Conservation (phyloP, 2,329 filamentous ascomycete species). For the Colletotrichum chlorophyti region DNA sequence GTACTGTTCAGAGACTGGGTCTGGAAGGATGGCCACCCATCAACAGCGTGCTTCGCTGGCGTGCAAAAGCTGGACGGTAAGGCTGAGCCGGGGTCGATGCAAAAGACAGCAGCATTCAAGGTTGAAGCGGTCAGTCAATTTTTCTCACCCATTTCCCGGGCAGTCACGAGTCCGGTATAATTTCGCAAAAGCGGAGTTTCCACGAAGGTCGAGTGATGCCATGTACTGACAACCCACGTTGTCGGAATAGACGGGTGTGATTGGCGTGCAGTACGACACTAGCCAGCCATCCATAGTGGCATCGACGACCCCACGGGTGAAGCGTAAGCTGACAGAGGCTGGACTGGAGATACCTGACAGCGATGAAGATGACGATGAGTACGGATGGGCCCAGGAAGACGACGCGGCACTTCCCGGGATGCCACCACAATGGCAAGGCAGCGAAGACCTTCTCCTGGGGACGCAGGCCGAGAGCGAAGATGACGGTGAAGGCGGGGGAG, state of each 20-base stretch:
- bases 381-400: constrained; percentile 74
- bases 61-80: constrained; percentile 71
- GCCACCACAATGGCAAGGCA: constrained; percentile 73
- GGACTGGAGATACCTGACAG: constrained; percentile 67
- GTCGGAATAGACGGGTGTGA: constrained; percentile 49
- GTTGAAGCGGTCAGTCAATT: constrained; percentile 50
- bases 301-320: constrained; percentile 51
- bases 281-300: constrained; percentile 41
- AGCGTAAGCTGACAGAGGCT: constrained; percentile 70
- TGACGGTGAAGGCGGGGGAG: constrained; percentile 30
- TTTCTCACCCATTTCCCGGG: neutral
- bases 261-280: constrained; percentile 48
- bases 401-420: constrained; percentile 65
- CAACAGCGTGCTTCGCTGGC: constrained; percentile 64
- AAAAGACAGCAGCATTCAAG: constrained; percentile 55
- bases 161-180: constrained; percentile 9
- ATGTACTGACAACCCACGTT: constrained; percentile 19
- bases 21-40: constrained; percentile 52
- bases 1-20: constrained; percentile 82
- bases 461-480: constrained; percentile 46
- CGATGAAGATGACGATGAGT: constrained; percentile 71
- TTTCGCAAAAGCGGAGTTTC: constrained; percentile 21
- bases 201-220: constrained; percentile 4
- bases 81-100: constrained; percentile 45
- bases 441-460: constrained; percentile 66